phyloP scores from a whole-genome alignment of 345 rosid species.

The Nasturtium officinale region DNA sequence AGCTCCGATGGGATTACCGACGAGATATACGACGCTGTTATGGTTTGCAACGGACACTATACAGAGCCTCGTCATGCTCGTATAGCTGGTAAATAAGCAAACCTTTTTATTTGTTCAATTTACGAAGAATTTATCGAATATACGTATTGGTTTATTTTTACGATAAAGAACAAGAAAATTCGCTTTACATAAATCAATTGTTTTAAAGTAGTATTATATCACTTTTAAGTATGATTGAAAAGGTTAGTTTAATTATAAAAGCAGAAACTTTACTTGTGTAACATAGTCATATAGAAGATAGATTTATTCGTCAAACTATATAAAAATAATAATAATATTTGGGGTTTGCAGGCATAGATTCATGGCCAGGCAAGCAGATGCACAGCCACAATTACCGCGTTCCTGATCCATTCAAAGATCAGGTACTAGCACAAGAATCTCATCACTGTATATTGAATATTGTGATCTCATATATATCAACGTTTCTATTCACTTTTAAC shows the following conservation, averaged over 20 bases:
- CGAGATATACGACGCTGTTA: conserved; percentile 69
- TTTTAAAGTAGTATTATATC: neutral
- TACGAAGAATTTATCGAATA: too few species aligned
- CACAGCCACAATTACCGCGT: conserved; percentile 87
- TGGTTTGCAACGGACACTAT: conserved; percentile 76
- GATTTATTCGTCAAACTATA: neutral
- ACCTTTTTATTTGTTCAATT: neutral
- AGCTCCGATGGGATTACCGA: conserved; percentile 19
- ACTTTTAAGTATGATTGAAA: neutral
- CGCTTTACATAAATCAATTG: neutral
- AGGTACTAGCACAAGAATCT: conserved; percentile 44
- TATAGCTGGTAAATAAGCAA: conserved; percentile 52
- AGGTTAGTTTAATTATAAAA: neutral
- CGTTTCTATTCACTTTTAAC: neutral
- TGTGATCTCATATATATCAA: neutral
- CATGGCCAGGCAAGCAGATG: conserved; percentile 91
- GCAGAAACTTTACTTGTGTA: neutral
- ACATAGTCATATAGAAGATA: neutral
- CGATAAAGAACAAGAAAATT: neutral
- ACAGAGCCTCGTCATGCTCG: conserved; percentile 74
- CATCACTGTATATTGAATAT: conserved; percentile 11
- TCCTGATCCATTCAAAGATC: conserved; percentile 64
- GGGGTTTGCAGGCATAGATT: conserved; percentile 35
- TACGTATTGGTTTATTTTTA: neutral
- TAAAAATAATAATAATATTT: neutral